A percentile compares a stretch with the other conserved stretches of the same genome.
Evolutionary conservation across 1,284 basidiomycete species (phyloP).

Genomic region (Schizopora paradoxa): DNA sequence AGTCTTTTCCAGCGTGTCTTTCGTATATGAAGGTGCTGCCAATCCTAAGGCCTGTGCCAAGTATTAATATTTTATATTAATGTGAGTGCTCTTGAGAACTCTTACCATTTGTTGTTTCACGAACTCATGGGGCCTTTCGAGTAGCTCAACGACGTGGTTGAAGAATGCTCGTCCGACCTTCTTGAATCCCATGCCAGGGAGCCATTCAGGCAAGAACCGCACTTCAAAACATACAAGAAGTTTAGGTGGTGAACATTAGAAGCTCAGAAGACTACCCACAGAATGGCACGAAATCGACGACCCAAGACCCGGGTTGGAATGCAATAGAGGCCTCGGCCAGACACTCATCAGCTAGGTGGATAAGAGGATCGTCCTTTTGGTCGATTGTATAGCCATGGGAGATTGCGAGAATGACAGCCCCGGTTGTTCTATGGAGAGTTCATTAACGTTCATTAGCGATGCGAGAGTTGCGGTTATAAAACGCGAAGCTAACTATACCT

Average conservation of each 20-base stretch:
- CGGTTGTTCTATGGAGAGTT: conserved; percentile 8
- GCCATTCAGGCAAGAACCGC: conserved; percentile 16
- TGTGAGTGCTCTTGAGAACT: not conserved
- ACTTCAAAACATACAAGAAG: conserved; percentile 4
- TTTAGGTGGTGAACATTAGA: not conserved
- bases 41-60: not conserved
- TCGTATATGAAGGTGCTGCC: conserved; percentile 11
- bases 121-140: conserved; percentile 15
- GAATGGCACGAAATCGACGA: conserved; percentile 20
- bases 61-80: not conserved
- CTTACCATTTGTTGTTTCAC: conserved; percentile 12
- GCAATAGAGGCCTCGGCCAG: conserved; percentile 17
- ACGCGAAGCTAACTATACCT: conserved; percentile 6
- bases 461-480: not conserved
- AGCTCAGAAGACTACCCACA: conserved; percentile 5
- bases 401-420: conserved; percentile 17
- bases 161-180: conserved; percentile 3
- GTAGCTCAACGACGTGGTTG: conserved; percentile 6
- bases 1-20: conserved; percentile 12
- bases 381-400: conserved; percentile 18
- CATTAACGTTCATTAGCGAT: not conserved
- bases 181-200: conserved; percentile 17
- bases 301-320: conserved; percentile 17
- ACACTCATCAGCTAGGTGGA: conserved; percentile 13
- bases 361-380: conserved; percentile 13